Base-by-base conservation (phyloP, 2,329 filamentous ascomycete genomes). In the Tolypocladium paradoxum region DNA sequence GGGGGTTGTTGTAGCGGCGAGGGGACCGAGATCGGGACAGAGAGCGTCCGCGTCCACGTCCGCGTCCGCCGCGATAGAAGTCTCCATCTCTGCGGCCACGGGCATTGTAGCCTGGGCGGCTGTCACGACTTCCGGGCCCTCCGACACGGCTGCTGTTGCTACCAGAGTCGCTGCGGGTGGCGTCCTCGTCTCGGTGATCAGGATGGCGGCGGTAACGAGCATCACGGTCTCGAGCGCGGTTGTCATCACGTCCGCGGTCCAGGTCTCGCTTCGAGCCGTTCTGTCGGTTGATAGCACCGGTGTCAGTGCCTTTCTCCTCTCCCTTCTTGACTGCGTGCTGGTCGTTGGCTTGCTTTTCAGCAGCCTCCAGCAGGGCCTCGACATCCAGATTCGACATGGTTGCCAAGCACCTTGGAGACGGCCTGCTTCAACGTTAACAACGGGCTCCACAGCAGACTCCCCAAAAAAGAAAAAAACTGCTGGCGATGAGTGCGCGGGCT, bases 311-410 rank as follows among this genome's bases (percentile, higher is more conserved):
- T 60, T 74, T 66, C 54, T 71, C 68, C 58, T 68, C 61, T 62
- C 72, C 73, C 56, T 62, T 65, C 55, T 75, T 74, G 27, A n/a
- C 43, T 31, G 27, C 27, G 43, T 46, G 43, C 63, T 75, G 74
- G 52, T 78, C 73, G 52, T 74, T 72, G 55, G 75, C 72, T 60
- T 77, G 76, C 67, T 83, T 84, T 51, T 88, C 88, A 57, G 88
- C 89, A 50, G 87, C 88, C 71, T 96, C 90, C 61, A 96, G 83
- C 59, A 96, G 81, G 60, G 90, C 89, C 77, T 96, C 91, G 63
- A 96, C 89, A 67, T 95, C 90, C 61, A 78, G 67, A 54, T 70
- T 73, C 51, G 74, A 70, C 75, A 79, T 78, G 57, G 38, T 49
- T n/a, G 40, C 46, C 48, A 5, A n/a, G 33, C 29, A 29, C 49